Evolutionary conservation across 768 basidiomycete species (phyloP).

Genomic region (Lepiota venenata): DNA sequence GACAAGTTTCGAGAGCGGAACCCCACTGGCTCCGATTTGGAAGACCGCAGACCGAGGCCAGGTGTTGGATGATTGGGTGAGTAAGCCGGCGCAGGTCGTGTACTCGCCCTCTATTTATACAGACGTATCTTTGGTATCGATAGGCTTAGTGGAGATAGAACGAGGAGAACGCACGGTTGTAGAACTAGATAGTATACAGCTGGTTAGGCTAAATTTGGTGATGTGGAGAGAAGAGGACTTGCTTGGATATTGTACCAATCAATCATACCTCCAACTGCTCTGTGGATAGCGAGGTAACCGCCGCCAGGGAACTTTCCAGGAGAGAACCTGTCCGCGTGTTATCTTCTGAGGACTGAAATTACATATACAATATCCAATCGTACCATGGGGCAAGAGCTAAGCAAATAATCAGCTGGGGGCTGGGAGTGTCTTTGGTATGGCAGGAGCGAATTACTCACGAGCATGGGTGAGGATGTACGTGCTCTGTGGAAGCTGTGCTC

Average conservation of each 20-base stretch:
- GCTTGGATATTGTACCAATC: constrained; percentile 65
- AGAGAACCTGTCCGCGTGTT: constrained; percentile 33
- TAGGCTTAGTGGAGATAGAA: neutral
- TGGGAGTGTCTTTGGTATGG: neutral
- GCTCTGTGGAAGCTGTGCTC: constrained; percentile 43
- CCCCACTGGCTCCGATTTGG: constrained; percentile 55
- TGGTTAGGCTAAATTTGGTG: neutral
- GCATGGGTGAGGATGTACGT: constrained; percentile 54
- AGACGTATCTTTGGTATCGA: neutral
- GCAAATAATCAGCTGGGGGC: neutral
- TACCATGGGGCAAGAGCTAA: constrained; percentile 50
- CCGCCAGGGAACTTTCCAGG: constrained; percentile 41
- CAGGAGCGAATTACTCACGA: constrained; percentile 31
- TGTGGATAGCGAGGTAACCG: constrained; percentile 55
- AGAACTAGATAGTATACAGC: constrained; percentile 29
- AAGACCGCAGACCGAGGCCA: constrained; percentile 65
- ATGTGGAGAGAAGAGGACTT: constrained; percentile 1
- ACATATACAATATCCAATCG: neutral
- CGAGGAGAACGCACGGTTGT: constrained; percentile 38
- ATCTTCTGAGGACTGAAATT: neutral
- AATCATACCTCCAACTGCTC: constrained; percentile 50
- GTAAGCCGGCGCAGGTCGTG: constrained; percentile 56
- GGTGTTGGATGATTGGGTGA: constrained; percentile 50
- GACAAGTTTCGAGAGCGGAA: constrained; percentile 61
- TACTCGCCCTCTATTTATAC: constrained; percentile 62